A percentile compares a stretch with the other conserved stretches of the same genome.
Evolutionary conservation across 2,329 filamentous ascomycete species (phyloP).

Genomic region (Fusarium longipes): DNA sequence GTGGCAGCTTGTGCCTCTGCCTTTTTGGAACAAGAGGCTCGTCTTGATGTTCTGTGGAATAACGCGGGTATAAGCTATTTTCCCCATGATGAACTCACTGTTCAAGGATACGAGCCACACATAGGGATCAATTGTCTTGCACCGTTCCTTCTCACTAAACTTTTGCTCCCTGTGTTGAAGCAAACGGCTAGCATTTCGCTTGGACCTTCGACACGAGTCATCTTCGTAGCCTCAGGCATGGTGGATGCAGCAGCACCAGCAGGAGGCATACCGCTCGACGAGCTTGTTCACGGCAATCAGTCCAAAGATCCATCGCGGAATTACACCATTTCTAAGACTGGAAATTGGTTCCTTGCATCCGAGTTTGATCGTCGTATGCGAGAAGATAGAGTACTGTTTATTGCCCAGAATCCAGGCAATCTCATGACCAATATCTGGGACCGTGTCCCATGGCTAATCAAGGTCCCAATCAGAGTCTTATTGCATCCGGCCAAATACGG

Average conservation of each 20-base stretch:
- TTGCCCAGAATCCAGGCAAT: conserved; percentile 52
- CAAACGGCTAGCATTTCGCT: conserved; percentile 21
- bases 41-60: conserved; percentile 58
- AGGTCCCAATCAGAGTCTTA: conserved; percentile 39
- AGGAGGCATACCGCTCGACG: conserved; percentile 45
- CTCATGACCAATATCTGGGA: conserved; percentile 44
- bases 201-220: conserved; percentile 41
- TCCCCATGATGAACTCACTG: not conserved
- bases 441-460: conserved; percentile 4
- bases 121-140: conserved; percentile 52
- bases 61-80: conserved; percentile 46
- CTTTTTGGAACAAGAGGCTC: conserved; percentile 53
- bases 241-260: conserved; percentile 37
- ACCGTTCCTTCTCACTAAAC: conserved; percentile 49
- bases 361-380: conserved; percentile 48
- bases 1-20: conserved; percentile 52
- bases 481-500: conserved; percentile 50
- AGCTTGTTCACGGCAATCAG: conserved; percentile 25
- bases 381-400: conserved; percentile 42
- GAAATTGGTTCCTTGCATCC: conserved; percentile 48
- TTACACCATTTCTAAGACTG: conserved; percentile 51
- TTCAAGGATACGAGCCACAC: conserved; percentile 49
- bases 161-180: conserved; percentile 48
- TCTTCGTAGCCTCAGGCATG: conserved; percentile 47
- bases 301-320: conserved; percentile 43